These are phyloP conservation scores for Malus orientalis DNA, from an alignment of 306 rosid genomes.

Conservation along the genomic window DNA sequence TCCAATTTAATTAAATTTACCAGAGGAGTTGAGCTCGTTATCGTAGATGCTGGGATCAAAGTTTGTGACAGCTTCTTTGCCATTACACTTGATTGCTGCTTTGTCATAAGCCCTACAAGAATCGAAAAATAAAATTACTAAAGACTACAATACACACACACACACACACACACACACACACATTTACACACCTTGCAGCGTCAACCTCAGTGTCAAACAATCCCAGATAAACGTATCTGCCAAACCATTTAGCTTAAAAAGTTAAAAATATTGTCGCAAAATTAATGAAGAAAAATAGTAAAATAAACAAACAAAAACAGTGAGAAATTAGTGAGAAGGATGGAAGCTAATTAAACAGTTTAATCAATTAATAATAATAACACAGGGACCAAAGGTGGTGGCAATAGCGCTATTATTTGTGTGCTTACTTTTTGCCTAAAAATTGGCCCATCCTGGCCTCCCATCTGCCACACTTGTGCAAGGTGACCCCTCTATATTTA, in stretches of 20 bases:
- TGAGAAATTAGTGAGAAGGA: not conserved
- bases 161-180: not conserved
- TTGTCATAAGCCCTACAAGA: slow-evolving; percentile 85
- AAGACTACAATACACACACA: not conserved
- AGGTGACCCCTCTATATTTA: slow-evolving; percentile 96
- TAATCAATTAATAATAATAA: too few relatives aligned
- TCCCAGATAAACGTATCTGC: slow-evolving; percentile 91
- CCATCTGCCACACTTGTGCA: slow-evolving; percentile 99
- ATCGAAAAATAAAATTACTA: not conserved
- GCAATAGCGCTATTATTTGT: not conserved
- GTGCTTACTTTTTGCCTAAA: slow-evolving; percentile 80
- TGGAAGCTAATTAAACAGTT: not conserved
- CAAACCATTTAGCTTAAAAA: not conserved
- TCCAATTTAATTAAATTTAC: slow-evolving; percentile 19
- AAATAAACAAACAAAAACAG: not conserved
- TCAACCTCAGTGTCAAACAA: slow-evolving; percentile 90
- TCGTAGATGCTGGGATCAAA: slow-evolving; percentile 92
- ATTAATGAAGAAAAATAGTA: not conserved
- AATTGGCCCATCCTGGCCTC: slow-evolving; percentile 99
- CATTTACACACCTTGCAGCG: slow-evolving; percentile 71
- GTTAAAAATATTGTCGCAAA: not conserved
- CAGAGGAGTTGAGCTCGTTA: slow-evolving; percentile 61
- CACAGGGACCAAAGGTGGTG: not conserved
- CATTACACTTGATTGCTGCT: slow-evolving; percentile 96
- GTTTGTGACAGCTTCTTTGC: slow-evolving; percentile 96